Conservation (phyloP, 1,139 yeast genomes). For the Pichia sp. region DNA sequence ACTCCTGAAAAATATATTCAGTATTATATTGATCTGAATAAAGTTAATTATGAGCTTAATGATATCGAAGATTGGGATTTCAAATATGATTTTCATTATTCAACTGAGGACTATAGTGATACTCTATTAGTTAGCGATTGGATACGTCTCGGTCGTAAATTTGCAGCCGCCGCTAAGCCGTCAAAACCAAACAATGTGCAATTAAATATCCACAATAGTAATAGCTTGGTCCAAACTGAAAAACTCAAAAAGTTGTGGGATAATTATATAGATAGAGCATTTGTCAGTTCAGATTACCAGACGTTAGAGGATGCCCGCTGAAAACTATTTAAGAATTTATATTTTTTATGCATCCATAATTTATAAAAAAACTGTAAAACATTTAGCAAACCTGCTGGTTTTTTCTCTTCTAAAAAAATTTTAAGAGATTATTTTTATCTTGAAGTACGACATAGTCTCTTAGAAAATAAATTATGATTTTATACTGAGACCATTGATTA, state of each 20-base stretch:
- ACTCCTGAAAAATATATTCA: slow-evolving; percentile 70
- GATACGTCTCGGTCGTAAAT: slow-evolving; percentile 47
- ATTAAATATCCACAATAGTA: slow-evolving; percentile 17
- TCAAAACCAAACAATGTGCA: slow-evolving; percentile 11
- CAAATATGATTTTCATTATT: slow-evolving; percentile 58
- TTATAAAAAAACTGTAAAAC: slow-evolving; percentile 13
- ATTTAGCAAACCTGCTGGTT: too few species aligned
- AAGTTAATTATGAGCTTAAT: slow-evolving; percentile 15
- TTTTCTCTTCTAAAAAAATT: too few species aligned
- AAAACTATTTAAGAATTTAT: slow-evolving; percentile 18
- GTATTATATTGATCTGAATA: slow-evolving; percentile 57
- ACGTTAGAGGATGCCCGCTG: slow-evolving; percentile 28
- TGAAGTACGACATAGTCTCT: too few species aligned
- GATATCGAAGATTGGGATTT: slow-evolving; percentile 43
- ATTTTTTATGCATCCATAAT: too few species aligned
- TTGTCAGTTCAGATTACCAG: slow-evolving; percentile 60
- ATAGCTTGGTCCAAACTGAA: background rate
- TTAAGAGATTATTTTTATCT: too few species aligned
- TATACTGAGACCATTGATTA: too few species aligned
- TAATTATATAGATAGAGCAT: slow-evolving; percentile 39
- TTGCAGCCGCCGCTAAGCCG: slow-evolving; percentile 34
- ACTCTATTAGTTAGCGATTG: slow-evolving; percentile 55
- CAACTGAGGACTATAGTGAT: slow-evolving; percentile 59
- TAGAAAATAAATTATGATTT: too few species aligned
- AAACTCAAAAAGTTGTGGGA: slow-evolving; percentile 37